Evolutionary conservation across 495 filamentous ascomycete genomes (phyloP).

Genomic region (Lasiosphaeria hispida): DNA sequence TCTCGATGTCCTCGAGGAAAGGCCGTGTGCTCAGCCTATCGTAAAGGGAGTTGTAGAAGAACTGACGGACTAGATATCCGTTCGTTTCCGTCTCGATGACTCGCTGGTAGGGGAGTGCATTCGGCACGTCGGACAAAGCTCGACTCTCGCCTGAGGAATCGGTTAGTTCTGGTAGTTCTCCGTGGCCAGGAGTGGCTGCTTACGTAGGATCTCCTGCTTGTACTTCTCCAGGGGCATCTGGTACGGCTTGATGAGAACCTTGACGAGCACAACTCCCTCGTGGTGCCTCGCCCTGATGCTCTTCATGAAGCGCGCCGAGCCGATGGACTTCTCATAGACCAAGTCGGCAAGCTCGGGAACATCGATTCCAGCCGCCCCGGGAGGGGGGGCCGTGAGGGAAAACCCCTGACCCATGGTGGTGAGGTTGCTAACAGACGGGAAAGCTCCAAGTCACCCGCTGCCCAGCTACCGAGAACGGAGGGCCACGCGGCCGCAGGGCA

Average conservation of each 20-base stretch:
- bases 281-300: slow-evolving; percentile 85
- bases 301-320: slow-evolving; percentile 95
- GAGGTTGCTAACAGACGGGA: slow-evolving; percentile 2
- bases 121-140: slow-evolving; percentile 77
- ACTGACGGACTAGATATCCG: slow-evolving; percentile 95
- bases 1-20: slow-evolving; percentile 95
- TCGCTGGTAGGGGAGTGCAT: slow-evolving; percentile 86
- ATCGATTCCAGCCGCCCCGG: slow-evolving; percentile 89
- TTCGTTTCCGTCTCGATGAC: slow-evolving; percentile 85
- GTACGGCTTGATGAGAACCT: slow-evolving; percentile 90
- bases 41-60: slow-evolving; percentile 93
- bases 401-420: slow-evolving; percentile 91
- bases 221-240: slow-evolving; percentile 75
- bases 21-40: slow-evolving; percentile 96
- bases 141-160: slow-evolving; percentile 69
- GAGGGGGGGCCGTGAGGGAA: slow-evolving; percentile 84
- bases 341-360: slow-evolving; percentile 87
- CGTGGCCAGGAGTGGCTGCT: slow-evolving; percentile 27
- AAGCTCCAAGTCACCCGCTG: slow-evolving; percentile 3
- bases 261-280: slow-evolving; percentile 87
- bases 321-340: slow-evolving; percentile 88
- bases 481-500: slow-evolving; percentile 12
- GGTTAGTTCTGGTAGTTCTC: slow-evolving; percentile 14
- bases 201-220: slow-evolving; percentile 70
- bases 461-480: slow-evolving; percentile 19